Percentiles rank a stretch among this genome's conserved stretches.
Evolutionary conservation across 1,284 basidiomycete species (phyloP).

Genomic region (Trichosporon coremiiforme): DNA sequence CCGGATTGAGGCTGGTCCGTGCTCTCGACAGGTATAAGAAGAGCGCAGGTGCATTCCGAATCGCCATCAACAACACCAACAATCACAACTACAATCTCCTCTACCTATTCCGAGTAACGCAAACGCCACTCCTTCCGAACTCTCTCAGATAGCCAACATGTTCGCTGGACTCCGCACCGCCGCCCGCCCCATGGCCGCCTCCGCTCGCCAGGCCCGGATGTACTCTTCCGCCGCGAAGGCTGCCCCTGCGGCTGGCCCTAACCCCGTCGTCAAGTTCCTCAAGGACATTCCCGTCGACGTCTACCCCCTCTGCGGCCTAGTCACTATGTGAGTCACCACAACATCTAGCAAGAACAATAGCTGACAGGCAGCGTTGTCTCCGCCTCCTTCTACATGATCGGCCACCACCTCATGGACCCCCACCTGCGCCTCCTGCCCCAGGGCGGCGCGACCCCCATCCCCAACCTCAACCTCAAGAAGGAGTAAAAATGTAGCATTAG

Average conservation of each 20-base stretch:
- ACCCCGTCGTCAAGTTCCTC: constrained; percentile 12
- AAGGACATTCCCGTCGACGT: constrained; percentile 14
- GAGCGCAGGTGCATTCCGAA: background rate
- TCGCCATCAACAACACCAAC: constrained; percentile 11
- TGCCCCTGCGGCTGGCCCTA: background rate
- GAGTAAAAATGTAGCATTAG: constrained; percentile 14
- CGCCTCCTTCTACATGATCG: constrained; percentile 11
- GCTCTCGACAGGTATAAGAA: background rate
- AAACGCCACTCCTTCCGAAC: constrained; percentile 16
- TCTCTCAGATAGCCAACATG: background rate
- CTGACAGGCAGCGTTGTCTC: constrained; percentile 13
- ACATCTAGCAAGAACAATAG: background rate
- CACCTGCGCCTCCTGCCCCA: constrained; percentile 1
- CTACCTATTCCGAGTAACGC: constrained; percentile 5
- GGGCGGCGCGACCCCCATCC: constrained; percentile 7
- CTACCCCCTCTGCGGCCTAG: constrained; percentile 17
- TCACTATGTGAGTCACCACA: constrained; percentile 3
- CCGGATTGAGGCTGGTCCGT: background rate
- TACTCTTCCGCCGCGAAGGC: constrained; percentile 10
- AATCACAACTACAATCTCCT: constrained; percentile 1
- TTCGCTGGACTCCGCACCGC: constrained; percentile 16
- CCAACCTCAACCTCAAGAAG: constrained; percentile 14
- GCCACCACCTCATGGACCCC: constrained; percentile 3
- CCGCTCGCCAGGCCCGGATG: constrained; percentile 11
- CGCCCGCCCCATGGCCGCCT: constrained; percentile 15